A percentile compares a stretch with the other conserved stretches of the same genome.
Conservation (phyloP, 2,329 filamentous ascomycete genomes). For the Aurifilum marmelostoma region DNA sequence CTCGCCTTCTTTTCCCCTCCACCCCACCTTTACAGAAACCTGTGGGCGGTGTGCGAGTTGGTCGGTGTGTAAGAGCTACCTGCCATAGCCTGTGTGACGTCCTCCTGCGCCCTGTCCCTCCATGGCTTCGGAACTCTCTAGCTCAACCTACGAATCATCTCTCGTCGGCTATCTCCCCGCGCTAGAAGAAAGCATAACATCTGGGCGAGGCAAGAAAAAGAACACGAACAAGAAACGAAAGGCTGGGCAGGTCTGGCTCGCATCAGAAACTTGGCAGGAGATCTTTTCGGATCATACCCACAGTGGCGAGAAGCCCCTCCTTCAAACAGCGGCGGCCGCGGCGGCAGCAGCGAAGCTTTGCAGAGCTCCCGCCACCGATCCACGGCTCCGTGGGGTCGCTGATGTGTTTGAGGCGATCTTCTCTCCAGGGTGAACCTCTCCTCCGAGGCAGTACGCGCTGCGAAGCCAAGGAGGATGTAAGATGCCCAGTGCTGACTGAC, state of each 20-base stretch:
- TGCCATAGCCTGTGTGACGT: not conserved
- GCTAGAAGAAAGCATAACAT: not conserved
- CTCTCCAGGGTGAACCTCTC: no score
- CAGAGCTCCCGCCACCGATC: not conserved
- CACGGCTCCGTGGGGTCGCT: not conserved
- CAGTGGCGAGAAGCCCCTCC: conserved; percentile 2
- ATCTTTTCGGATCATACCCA: conserved; percentile 6
- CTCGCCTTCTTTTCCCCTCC: not conserved
- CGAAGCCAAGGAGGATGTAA: not conserved
- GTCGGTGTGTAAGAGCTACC: not conserved
- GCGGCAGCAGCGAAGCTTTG: not conserved
- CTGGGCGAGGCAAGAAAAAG: not conserved
- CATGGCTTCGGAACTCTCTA: not conserved
- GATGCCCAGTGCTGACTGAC: not conserved
- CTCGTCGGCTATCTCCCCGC: not conserved
- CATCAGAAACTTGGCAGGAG: not conserved
- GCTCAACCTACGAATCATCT: not conserved
- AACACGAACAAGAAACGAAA: no score
- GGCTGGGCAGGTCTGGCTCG: not conserved
- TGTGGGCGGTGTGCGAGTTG: conserved; percentile 1
- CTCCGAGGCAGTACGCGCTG: not conserved
- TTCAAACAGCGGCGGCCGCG: no score
- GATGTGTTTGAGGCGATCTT: not conserved
- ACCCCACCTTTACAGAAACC: not conserved
- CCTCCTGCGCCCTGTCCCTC: no score